Evolutionary conservation across 192 early-diverging fungal genomes (phyloP).

Genomic region (Coemansia sp.): DNA sequence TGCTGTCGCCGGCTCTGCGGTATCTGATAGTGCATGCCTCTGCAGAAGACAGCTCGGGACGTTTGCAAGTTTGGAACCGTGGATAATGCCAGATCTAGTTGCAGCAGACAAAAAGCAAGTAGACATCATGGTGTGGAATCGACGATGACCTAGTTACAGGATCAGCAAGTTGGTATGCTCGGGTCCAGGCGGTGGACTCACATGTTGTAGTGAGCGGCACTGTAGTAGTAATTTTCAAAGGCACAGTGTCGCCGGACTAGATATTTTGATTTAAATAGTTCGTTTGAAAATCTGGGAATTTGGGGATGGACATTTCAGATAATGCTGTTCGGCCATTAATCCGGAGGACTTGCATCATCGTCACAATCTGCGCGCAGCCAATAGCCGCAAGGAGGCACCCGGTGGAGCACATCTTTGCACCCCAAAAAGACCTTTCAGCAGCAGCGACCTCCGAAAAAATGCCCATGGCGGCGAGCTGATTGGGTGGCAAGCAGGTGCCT

Average conservation of each 20-base stretch:
- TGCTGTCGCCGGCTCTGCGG: too few species aligned
- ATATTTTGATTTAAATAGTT: not conserved
- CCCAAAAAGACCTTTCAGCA: not conserved
- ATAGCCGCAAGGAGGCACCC: not conserved
- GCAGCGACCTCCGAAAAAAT: conserved; percentile 7
- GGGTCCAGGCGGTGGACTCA: not conserved
- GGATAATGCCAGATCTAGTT: too few species aligned
- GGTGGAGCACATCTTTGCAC: not conserved
- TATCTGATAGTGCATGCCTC: too few species aligned
- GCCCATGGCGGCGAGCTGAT: conserved; percentile 8
- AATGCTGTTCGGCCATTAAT: not conserved
- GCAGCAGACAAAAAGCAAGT: too few species aligned
- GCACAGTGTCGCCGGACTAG: not conserved
- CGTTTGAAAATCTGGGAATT: not conserved
- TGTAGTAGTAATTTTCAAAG: not conserved
- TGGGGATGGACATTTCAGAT: not conserved
- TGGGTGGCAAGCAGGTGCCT: not conserved
- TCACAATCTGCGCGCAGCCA: not conserved
- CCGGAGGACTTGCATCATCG: not conserved
- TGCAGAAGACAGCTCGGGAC: too few species aligned
- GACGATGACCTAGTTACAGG: not conserved
- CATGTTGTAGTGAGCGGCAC: not conserved
- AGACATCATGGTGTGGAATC: not conserved
- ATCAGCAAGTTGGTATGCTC: not conserved
- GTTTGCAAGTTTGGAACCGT: too few species aligned